Percentiles rank a stretch among this genome's conserved stretches.
Evolutionary conservation across 2,329 filamentous ascomycete genomes (phyloP).

Genomic region (Aspergillus hortae): DNA sequence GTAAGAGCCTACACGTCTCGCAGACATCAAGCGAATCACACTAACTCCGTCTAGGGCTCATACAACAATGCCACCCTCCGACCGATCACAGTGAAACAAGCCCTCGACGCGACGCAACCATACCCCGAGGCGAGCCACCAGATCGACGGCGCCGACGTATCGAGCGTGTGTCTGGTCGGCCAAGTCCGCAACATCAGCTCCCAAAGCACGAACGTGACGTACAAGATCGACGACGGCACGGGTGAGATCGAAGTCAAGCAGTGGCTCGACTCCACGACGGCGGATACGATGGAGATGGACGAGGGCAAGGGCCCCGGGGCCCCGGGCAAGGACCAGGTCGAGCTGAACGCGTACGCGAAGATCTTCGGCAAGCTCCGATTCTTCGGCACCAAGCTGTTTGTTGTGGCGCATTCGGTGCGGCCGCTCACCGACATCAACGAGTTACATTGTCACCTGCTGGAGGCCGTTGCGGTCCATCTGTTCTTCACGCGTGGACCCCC

Average conservation of each 20-base stretch:
- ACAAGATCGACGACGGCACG: constrained; percentile 92
- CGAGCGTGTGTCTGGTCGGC: constrained; percentile 79
- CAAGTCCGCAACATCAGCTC: constrained; percentile 82
- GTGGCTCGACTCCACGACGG: constrained; percentile 43
- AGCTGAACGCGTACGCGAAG: constrained; percentile 75
- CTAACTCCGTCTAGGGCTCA: constrained; percentile 40
- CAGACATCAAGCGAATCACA: not conserved
- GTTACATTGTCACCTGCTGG: constrained; percentile 85
- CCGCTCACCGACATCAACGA: constrained; percentile 84
- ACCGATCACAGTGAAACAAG: constrained; percentile 92
- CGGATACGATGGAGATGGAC: constrained; percentile 45
- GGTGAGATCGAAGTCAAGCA: constrained; percentile 73
- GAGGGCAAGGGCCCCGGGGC: constrained; percentile 38
- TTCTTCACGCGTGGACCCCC: constrained; percentile 70
- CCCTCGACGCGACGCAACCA: constrained; percentile 75
- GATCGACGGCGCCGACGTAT: constrained; percentile 72
- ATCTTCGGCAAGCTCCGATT: constrained; percentile 80
- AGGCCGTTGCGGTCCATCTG: constrained; percentile 84
- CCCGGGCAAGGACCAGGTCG: constrained; percentile 53
- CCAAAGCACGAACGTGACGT: constrained; percentile 89
- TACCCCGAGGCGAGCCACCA: constrained; percentile 74
- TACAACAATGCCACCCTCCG: constrained; percentile 77
- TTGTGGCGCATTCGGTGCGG: constrained; percentile 77
- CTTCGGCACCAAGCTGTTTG: constrained; percentile 78
- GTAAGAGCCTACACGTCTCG: constrained; percentile 21